A percentile compares a stretch with the other conserved stretches of the same genome.
phyloP scores from a whole-genome alignment of 306 rosid species.

The Lathyrus sativus region DNA sequence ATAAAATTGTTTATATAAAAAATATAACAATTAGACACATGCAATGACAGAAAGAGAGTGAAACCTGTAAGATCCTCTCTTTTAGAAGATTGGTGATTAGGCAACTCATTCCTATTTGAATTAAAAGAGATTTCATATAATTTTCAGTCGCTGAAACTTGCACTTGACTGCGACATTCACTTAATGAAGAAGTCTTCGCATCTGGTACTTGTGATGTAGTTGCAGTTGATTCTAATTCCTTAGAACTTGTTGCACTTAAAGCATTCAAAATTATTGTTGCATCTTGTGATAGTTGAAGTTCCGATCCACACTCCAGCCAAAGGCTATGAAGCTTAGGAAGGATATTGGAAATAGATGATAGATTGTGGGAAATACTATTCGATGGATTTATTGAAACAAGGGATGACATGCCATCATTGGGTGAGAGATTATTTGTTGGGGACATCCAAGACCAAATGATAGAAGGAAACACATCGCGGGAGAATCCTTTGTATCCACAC shows the following conservation, averaged over 20 bases:
- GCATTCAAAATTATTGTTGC: slow-evolving; percentile 7
- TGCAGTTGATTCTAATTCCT: slow-evolving; percentile 4
- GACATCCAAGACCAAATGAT: slow-evolving; percentile 38
- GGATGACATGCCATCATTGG: background rate
- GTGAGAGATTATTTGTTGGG: background rate
- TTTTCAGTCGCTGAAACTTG: background rate
- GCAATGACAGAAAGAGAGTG: background rate
- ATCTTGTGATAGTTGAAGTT: background rate
- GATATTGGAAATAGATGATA: background rate
- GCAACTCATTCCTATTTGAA: slow-evolving; percentile 32
- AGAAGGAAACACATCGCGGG: slow-evolving; percentile 38
- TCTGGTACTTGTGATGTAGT: slow-evolving; percentile 8
- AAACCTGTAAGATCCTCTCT: slow-evolving; percentile 29
- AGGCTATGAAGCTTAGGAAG: slow-evolving; percentile 3
- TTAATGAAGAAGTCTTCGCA: background rate
- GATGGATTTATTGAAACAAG: slow-evolving; percentile 1
- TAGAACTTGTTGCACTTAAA: background rate
- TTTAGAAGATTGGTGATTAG: background rate
- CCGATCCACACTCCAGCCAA: background rate
- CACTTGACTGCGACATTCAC: background rate
- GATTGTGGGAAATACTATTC: background rate
- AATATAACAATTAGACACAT: background rate
- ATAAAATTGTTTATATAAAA: background rate
- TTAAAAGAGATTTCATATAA: slow-evolving; percentile 10
- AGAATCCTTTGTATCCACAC: slow-evolving; percentile 38